Base-by-base conservation (phyloP, 1,284 basidiomycete genomes). In the Cryptococcus sp. region DNA sequence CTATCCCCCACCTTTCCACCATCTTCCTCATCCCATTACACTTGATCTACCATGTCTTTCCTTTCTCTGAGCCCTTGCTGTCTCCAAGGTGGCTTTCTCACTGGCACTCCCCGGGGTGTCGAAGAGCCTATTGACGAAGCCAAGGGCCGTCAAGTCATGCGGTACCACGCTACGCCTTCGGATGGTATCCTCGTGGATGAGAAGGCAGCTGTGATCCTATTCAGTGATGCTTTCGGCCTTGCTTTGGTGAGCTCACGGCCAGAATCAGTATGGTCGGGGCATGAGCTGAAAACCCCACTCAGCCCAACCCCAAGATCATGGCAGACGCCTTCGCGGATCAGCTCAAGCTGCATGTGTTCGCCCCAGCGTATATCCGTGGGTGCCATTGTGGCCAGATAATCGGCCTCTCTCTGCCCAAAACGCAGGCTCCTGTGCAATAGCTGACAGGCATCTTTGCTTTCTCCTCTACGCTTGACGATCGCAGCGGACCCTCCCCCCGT, bases 151-250 rank as follows among this genome's bases (percentile, higher is more conserved):
- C 52, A 49, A 6, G 56, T 69, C 42, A 61, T 51, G 23, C 44
- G 70, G 25, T 79, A 78, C 63, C 53, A 68, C 31, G 64, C 73
- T 22, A 61, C 48, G 4, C 77, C 78, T 0, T 6, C 66, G 19
- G 54, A 53, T 16, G 62, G 62, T 5, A 25, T 44, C 15, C 35
- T 64, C 22, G 64, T 57, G 25, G 52, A 64, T 7, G 53, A 51
- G 44, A 74, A 65, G 50, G 61, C 66, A 11, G 84, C 85, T 5
- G 70, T 87, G 31, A 70, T 88, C n/a, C 70, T 86, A 15, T 76
- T 87, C 47, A 85, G 84, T 7, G 87, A 89, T 66, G 81, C 78
- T 2, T 87, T 87, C 62, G 85, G 85, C 0, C 78, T 86, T 11
- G 72, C 76, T 0, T 68, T 87, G 20, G 80, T 81, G 42, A 39